Evolutionary conservation across 1,139 yeast species (phyloP), one percentile per base, ranked within the genome.

Genomic region (Scheffersomyces titani): DNA sequence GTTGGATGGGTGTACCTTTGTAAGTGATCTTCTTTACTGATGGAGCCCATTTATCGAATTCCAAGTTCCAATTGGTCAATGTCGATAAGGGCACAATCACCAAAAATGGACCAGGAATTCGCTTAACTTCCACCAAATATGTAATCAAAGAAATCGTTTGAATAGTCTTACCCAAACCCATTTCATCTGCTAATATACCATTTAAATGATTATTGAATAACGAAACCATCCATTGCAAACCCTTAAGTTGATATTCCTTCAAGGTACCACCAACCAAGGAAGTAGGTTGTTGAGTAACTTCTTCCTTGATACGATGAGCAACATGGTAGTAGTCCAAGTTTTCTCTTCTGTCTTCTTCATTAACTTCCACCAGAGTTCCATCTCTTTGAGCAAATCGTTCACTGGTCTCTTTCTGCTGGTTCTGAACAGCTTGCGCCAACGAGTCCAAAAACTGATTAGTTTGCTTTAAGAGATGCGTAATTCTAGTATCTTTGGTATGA

Each of bases 201-300:
- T 94, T 93, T 68, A 94, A 81, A 71, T 92, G 94, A 74, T 94
- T 94, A 72, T 94, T 94, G 72, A 84, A 93, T 59, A 94, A 80
- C 0, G 98, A 93, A 4, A 93, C 97, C 98, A 94, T 93, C 99
- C 98, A 93, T 72, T 94, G 97, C 58, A 93, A 80, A 70, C 98
- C 98, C 73, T 91, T 92, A 59, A 93, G 51, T 76, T 93, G 98
- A 70, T 94, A 94, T 68, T 94, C 99, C 72, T 94, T 94, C 69
- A 94, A 80, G 1, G 85, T 83, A 61, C 99, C 99, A 55, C 99
- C 99, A 51, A 88, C 83, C 62, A 92, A 71, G 53, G 89, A 83
- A 1, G 80, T 65, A 1, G 96, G 93, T 65, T 89, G 96, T 48
- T 71, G 74, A 3, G 79, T 81, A 22, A 89, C 84, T 52, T 82